Base-by-base conservation (phyloP, 228 moss, liverwort and hornwort species). In the Sphagnum magellanicum region DNA sequence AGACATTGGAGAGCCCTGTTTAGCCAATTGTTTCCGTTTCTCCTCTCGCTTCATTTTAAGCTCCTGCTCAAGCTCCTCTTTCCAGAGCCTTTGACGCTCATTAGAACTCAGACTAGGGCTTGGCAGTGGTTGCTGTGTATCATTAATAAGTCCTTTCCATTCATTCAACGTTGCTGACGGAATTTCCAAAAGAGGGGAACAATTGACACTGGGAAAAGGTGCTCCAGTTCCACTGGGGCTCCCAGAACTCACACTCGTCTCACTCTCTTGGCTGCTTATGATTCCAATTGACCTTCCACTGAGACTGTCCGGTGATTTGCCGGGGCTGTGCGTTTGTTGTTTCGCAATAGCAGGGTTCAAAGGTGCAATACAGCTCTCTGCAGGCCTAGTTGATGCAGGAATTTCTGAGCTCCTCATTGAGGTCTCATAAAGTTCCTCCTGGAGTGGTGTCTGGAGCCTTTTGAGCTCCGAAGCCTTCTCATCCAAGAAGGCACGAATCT, bases 401-500 rank as follows among this genome's bases (percentile, higher is more conserved):
- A 68, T 74, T 46, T 74, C 75, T 46, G 7, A 7, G 12, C 12
- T 55, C 53, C 53, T 32, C 32, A 32, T 32, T 32, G 0, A 55
- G 53, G 73, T 67, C 7, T 61, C 69, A 51, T 89, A 84, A 4
- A 80, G 84, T 68, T 96, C 92, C 78, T 91, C 96, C 60, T 89
- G 91, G 6, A 96, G 79, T 50, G 96, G 92, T 9, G 91, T 80
- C 70, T 91, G 91, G 67, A 96, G 70, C 68, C 84, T 87, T 77
- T 83, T 89, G 50, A 96, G 49, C 78, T 96, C 96, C 73, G 86
- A 65, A 5, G 96, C 96, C 83, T 96, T 96, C 72, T 96, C 96
- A 61, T 91, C 96, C 57, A 96, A 67, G 68, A 96, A 96, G 12
- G 91, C 92, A 55, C 89, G 83, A 67, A 96, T 91, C 73, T 91